A percentile compares a stretch with the other conserved stretches of the same genome.
Evolutionary conservation across 2,329 filamentous ascomycete genomes (phyloP).

Genomic region (Ceratocystiopsis minuta): DNA sequence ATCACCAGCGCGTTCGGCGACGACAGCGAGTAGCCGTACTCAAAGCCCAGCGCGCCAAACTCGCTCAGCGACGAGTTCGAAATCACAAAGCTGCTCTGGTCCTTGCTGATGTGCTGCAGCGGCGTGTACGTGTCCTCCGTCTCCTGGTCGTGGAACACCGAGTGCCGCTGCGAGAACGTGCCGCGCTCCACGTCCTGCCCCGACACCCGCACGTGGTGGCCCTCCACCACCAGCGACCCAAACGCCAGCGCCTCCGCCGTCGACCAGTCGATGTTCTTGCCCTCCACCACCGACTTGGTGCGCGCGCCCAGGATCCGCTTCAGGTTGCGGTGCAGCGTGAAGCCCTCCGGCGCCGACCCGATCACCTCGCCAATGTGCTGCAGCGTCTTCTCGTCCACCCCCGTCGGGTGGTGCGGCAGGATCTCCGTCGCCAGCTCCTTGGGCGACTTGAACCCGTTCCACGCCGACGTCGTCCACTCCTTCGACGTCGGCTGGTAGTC

Average conservation of each 20-base stretch:
- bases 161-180: slow-evolving; percentile 95
- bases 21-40: slow-evolving; percentile 95
- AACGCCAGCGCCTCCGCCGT: slow-evolving; percentile 94
- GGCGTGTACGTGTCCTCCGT: slow-evolving; percentile 86
- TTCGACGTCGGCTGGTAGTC: slow-evolving; percentile 93
- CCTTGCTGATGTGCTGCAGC: slow-evolving; percentile 70
- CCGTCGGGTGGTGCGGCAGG: slow-evolving; percentile 77
- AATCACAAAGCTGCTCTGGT: slow-evolving; percentile 92
- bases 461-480: slow-evolving; percentile 96
- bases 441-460: slow-evolving; percentile 98
- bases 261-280: slow-evolving; percentile 92
- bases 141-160: slow-evolving; percentile 95
- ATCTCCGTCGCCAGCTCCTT: slow-evolving; percentile 94
- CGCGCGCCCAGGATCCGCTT: slow-evolving; percentile 86
- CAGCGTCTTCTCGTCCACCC: slow-evolving; percentile 52
- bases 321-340: slow-evolving; percentile 82
- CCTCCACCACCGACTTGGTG: slow-evolving; percentile 81
- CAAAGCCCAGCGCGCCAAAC: slow-evolving; percentile 70
- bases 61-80: slow-evolving; percentile 77
- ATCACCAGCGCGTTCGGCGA: slow-evolving; percentile 95
- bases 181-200: slow-evolving; percentile 98
- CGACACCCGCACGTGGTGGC: slow-evolving; percentile 92
- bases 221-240: slow-evolving; percentile 75
- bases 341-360: slow-evolving; percentile 62
- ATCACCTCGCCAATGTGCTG: slow-evolving; percentile 72